phyloP scores from a whole-genome alignment of 148 eudicot species.

The Bassia scoparia region DNA sequence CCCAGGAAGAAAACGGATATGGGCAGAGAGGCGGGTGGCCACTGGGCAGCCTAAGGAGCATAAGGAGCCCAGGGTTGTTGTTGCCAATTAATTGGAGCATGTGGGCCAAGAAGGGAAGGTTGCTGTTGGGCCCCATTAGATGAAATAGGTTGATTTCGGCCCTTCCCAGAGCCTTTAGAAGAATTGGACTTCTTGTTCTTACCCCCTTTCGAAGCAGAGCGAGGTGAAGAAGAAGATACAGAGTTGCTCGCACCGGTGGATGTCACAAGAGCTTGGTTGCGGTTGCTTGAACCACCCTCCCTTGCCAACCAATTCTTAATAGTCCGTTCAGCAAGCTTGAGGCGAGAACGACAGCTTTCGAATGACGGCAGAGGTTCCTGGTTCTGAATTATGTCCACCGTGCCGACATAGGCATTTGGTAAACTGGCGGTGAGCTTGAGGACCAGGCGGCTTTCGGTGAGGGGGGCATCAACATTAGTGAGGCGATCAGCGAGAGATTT shows the following conservation, averaged over 20 bases:
- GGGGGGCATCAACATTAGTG: not conserved
- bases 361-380: constrained; percentile 1
- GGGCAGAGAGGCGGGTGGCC: too few species aligned
- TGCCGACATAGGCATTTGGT: constrained; percentile 3
- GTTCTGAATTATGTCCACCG: not conserved
- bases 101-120: too few species aligned
- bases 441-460: not conserved
- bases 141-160: too few species aligned
- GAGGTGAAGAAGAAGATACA: not conserved
- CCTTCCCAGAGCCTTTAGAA: not conserved
- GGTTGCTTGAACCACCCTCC: not conserved
- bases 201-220: not conserved
- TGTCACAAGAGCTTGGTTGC: not conserved
- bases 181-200: not conserved
- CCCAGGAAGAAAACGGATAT: too few species aligned
- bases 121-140: not conserved
- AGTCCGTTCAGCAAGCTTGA: not conserved
- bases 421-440: constrained; percentile 4
- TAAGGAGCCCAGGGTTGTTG: too few species aligned
- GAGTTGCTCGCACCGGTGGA: not conserved
- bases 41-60: too few species aligned
- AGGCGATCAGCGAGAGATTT: not conserved
- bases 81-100: too few species aligned
- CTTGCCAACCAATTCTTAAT: not conserved
- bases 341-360: not conserved